Percentiles rank a stretch among this genome's conserved stretches.
These are phyloP conservation scores for Hyphopichia pseudoburtonii DNA, from an alignment of 1,139 yeast genomes.

Conservation along the genomic window DNA sequence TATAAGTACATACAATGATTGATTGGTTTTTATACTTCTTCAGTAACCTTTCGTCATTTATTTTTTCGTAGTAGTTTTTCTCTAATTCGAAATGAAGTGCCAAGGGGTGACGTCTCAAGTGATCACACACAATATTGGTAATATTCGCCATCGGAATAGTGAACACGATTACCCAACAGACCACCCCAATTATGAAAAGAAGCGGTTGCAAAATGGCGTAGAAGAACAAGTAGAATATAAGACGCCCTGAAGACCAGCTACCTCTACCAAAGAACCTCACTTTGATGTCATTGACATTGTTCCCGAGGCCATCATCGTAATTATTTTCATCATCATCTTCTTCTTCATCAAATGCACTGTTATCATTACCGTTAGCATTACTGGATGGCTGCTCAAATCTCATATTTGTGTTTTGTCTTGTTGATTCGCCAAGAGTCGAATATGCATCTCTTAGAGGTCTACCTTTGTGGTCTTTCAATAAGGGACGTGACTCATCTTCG, in stretches of 20 bases:
- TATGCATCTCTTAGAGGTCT: constrained; percentile 43
- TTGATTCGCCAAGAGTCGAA: constrained; percentile 25
- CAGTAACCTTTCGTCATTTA: constrained; percentile 19
- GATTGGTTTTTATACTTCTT: constrained; percentile 36
- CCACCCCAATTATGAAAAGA: constrained; percentile 50
- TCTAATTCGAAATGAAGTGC: constrained; percentile 74
- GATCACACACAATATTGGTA: constrained; percentile 60
- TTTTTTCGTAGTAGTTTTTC: constrained; percentile 42
- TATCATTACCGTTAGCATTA: constrained; percentile 3
- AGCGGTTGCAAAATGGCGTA: constrained; percentile 73
- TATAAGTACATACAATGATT: constrained; percentile 75
- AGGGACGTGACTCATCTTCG: constrained; percentile 35
- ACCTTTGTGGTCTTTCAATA: constrained; percentile 46
- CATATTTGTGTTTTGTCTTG: constrained; percentile 2
- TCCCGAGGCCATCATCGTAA: no score
- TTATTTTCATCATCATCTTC: constrained; percentile 31
- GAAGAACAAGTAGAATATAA: constrained; percentile 72
- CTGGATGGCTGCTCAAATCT: constrained; percentile 9
- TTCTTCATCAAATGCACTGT: constrained; percentile 17
- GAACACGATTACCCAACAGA: constrained; percentile 83
- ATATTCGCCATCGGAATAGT: constrained; percentile 91
- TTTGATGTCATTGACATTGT: constrained; percentile 36
- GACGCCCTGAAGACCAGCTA: constrained; percentile 82
- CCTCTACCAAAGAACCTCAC: constrained; percentile 88
- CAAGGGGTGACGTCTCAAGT: constrained; percentile 86